Conservation (phyloP, 805 yeast species). For the Candida railenensis region DNA sequence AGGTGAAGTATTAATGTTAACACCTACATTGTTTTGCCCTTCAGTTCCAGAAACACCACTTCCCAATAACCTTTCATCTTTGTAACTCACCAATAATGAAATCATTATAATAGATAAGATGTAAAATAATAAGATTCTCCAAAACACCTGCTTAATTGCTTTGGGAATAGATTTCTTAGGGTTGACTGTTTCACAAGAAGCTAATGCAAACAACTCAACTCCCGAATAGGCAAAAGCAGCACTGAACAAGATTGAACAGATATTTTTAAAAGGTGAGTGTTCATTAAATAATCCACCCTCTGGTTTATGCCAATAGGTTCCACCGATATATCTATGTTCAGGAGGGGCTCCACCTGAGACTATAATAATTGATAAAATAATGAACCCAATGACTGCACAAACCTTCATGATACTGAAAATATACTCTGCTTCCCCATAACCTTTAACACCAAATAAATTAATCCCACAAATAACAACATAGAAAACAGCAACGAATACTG, state of each 20-base stretch:
- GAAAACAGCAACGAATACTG: slow-evolving; percentile 57
- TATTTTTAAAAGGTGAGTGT: slow-evolving; percentile 53
- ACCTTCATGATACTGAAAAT: slow-evolving; percentile 54
- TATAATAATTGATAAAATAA: slow-evolving; percentile 53
- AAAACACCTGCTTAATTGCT: slow-evolving; percentile 65
- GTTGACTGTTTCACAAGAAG: slow-evolving; percentile 65
- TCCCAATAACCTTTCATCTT: slow-evolving; percentile 18
- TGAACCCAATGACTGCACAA: slow-evolving; percentile 57
- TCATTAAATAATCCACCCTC: slow-evolving; percentile 46
- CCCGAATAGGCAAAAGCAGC: slow-evolving; percentile 69
- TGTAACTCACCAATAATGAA: slow-evolving; percentile 52
- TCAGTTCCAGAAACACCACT: slow-evolving; percentile 10
- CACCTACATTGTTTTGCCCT: slow-evolving; percentile 14
- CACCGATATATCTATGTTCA: slow-evolving; percentile 58
- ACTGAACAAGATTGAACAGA: slow-evolving; percentile 57
- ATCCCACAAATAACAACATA: slow-evolving; percentile 49
- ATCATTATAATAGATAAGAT: slow-evolving; percentile 51
- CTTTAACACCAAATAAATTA: slow-evolving; percentile 61
- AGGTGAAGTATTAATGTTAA: slow-evolving; percentile 32
- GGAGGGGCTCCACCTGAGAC: slow-evolving; percentile 58
- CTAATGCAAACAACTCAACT: slow-evolving; percentile 62
- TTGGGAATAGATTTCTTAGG: slow-evolving; percentile 60
- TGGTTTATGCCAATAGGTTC: slow-evolving; percentile 56
- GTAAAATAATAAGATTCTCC: slow-evolving; percentile 62
- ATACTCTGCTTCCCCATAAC: slow-evolving; percentile 71